A percentile compares a stretch with the other conserved stretches of the same genome.
Evolutionary conservation across 2,329 filamentous ascomycete genomes (phyloP).

Genomic region (Amauroascus verrucosus): DNA sequence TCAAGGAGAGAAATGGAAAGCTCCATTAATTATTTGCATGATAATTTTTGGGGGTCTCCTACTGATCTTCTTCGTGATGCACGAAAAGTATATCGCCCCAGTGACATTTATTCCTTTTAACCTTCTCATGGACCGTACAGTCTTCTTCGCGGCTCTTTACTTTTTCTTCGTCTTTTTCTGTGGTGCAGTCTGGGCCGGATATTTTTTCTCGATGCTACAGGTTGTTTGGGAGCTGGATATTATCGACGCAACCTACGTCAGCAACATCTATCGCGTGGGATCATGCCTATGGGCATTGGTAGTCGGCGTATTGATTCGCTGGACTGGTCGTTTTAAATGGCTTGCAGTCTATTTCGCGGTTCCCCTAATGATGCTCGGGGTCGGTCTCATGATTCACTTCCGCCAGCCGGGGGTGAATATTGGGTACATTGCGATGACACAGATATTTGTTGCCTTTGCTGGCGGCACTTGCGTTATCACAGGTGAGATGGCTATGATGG

Average conservation of each 20-base stretch:
- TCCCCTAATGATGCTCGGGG: slow-evolving; percentile 41
- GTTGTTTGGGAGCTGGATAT: slow-evolving; percentile 40
- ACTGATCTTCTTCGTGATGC: slow-evolving; percentile 44
- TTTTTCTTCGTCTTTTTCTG: slow-evolving; percentile 37
- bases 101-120: slow-evolving; percentile 47
- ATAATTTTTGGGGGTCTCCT: slow-evolving; percentile 44
- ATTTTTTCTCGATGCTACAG: slow-evolving; percentile 45
- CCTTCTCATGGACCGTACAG: slow-evolving; percentile 40
- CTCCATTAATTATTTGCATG: slow-evolving; percentile 34
- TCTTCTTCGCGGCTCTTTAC: slow-evolving; percentile 42
- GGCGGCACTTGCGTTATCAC: slow-evolving; percentile 44
- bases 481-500: slow-evolving; percentile 48
- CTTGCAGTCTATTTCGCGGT: slow-evolving; percentile 40
- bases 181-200: slow-evolving; percentile 43
- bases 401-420: slow-evolving; percentile 38
- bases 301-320: slow-evolving; percentile 39
- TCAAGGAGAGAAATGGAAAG: slow-evolving; percentile 18
- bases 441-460: slow-evolving; percentile 43
- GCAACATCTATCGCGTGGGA: slow-evolving; percentile 42
- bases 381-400: slow-evolving; percentile 46
- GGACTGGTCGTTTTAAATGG: slow-evolving; percentile 42
- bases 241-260: slow-evolving; percentile 36
- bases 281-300: slow-evolving; percentile 40
- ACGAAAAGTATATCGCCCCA: slow-evolving; percentile 43
- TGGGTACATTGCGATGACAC: slow-evolving; percentile 44